phyloP scores from a whole-genome alignment of 1,139 yeast species.

The Yamadazyma sp. region DNA sequence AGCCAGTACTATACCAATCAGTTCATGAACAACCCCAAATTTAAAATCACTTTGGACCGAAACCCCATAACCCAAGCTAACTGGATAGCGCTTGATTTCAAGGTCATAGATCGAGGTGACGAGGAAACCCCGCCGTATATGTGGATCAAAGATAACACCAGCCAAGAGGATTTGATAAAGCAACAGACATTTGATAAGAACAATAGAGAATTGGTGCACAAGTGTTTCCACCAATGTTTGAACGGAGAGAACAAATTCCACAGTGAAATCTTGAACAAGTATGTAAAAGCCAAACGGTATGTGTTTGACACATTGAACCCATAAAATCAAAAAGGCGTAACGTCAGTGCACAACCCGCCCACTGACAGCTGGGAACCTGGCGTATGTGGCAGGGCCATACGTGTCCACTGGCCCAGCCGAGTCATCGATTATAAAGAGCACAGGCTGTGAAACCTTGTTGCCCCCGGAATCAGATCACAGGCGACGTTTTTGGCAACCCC shows the following conservation, averaged over 20 bases:
- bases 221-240: conserved; percentile 9
- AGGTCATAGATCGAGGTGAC: conserved; percentile 14
- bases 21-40: conserved; percentile 19
- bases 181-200: conserved; percentile 8
- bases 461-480: no score
- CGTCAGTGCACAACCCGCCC: no score
- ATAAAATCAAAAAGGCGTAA: no score
- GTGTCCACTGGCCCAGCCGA: no score
- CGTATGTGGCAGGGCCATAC: no score
- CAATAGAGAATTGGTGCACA: conserved; percentile 3
- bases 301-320: not conserved
- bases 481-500: no score
- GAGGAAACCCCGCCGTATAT: conserved; percentile 20
- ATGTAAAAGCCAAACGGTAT: conserved; percentile 6
- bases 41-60: conserved; percentile 24
- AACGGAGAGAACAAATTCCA: conserved; percentile 10
- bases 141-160: conserved; percentile 17
- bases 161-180: conserved; percentile 22
- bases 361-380: no score
- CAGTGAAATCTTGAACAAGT: conserved; percentile 13
- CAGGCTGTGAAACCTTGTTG: not conserved
- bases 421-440: no score
- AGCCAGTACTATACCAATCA: conserved; percentile 25
- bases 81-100: conserved; percentile 51
- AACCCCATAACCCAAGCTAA: conserved; percentile 28